Evolutionary conservation across 2,329 filamentous ascomycete species (phyloP), one percentile per base, ranked within the genome.

Genomic region (Blastomyces parvus): DNA sequence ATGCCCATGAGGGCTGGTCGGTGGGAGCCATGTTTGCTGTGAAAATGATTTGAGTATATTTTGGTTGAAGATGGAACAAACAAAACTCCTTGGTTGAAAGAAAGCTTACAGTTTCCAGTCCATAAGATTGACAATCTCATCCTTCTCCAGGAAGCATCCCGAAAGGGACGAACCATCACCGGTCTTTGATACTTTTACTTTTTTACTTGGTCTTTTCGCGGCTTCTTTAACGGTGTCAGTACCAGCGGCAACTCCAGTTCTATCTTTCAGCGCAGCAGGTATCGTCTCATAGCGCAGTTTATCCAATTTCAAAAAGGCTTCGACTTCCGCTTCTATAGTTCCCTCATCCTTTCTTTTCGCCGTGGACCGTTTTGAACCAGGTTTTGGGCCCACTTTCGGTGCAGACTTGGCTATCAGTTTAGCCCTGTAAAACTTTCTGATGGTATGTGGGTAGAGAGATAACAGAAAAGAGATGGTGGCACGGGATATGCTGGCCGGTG

Each of bases 61-160:
- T 38, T 53, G 27, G 11, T n/a, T 17, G 40, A 9, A 9, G 59
- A 19, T n/a, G 19, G 44, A 13, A 40, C 13, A 7, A 40, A 30
- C 19, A 19, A 25, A 3, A 19, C 40, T 36, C 3, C 11, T 25
- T 25, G 11, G 30, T 19, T 17, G 17, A 6, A 8, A 38, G 13
- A 4, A 46, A 25, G 72, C 74, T 69, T 67, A 79, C 77, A 76
- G 69, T 66, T 79, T 79, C 78, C 78, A 80, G 57, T 77, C 74
- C 67, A 79, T 76, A 60, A 78, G 66, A 59, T 66, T 69, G 58
- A 75, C 67, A 44, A 78, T 56, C 19, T 78, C 73, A 1, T 74
- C 72, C 40, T 75, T 75, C 13, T 67, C 67, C 8, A 78, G 59
- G 62, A 67, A 69, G 7, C 59, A 60, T 14, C 57, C 61, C 17